Evolutionary conservation across 768 basidiomycete genomes (phyloP), one percentile per base, ranked within the genome.

Genomic region (Tricholoma matsutake): DNA sequence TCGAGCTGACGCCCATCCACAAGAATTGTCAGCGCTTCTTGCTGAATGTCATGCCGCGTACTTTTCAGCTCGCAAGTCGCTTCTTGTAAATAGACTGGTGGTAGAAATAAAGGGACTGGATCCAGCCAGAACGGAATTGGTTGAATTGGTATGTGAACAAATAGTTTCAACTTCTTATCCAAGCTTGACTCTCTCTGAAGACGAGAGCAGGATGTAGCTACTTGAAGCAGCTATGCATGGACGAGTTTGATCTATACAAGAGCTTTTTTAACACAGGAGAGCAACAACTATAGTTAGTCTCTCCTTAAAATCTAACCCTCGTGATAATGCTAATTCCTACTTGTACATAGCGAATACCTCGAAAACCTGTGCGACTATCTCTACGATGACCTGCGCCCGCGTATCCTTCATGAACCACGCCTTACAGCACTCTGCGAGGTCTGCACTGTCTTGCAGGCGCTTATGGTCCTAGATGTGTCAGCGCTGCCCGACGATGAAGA

Each of bases 311-410:
- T 45, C 16, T 11, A 20, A n/a, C 45, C 56, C 29, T 16, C 34
- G 20, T 3, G 4, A 54, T 56, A 51, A 25, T 61, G 18, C 52
- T 61, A 7, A 58, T 54, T 16, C 43, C 58, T 57, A 61, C 58
- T 13, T 29, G n/a, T 20, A 10, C 29, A 14, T 29, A 98, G 95
- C 68, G 82, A 86, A 61, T 98, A 94, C 75, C 82, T 99, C 22
- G 95, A 97, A 76, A 88, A 83, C 2, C 81, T 98, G 0, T 98
- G 95, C 65, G 96, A 98, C 74, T 84, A 94, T 66, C 85, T 99
- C 34, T 97, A 96, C 70, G 97, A 98, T 71, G 94, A 96, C 64
- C 84, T 99, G 1, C 90, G 96, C 1, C 97, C 96, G 5, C 87
- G 96, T 4, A 98, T 99, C 63, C 82, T 98, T 2, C 96, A 98